These are phyloP conservation scores for Plasmopara muralis DNA, from an alignment of 352 stramenopile genomes.

Conservation along the genomic window DNA sequence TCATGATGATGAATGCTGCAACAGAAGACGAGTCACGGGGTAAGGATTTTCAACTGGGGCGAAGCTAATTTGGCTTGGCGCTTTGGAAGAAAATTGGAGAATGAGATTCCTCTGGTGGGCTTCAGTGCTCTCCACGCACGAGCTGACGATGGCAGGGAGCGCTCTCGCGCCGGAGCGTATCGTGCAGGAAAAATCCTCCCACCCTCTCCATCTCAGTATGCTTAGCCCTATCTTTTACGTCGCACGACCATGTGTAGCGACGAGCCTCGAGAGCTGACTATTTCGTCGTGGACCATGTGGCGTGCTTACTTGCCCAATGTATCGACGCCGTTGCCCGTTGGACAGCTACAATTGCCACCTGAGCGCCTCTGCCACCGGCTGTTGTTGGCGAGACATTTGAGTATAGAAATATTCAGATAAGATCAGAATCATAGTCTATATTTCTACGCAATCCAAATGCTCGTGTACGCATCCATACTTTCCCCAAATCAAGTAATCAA, in stretches of 20 bases:
- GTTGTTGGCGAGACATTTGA: not conserved
- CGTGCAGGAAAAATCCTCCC: constrained; percentile 5
- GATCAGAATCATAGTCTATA: not conserved
- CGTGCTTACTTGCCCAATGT: not conserved
- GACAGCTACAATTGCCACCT: constrained; percentile 11
- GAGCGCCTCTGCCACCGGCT: constrained; percentile 7
- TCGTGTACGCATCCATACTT: not conserved
- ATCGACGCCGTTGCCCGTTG: constrained; percentile 8
- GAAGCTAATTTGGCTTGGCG: constrained; percentile 14
- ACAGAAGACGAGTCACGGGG: constrained; percentile 12
- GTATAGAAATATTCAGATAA: not conserved
- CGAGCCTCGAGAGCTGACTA: constrained; percentile 15
- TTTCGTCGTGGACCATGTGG: constrained; percentile 1
- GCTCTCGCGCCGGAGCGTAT: constrained; percentile 18
- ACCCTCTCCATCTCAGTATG: constrained; percentile 15
- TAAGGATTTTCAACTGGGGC: constrained; percentile 21
- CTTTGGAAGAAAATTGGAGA: constrained; percentile 27
- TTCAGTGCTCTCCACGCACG: constrained; percentile 1
- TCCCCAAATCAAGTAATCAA: not conserved
- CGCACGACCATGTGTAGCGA: constrained; percentile 18
- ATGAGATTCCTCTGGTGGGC: constrained; percentile 11
- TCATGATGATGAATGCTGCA: constrained; percentile 21
- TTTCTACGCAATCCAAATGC: not conserved
- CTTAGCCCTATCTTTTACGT: constrained; percentile 11
- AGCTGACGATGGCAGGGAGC: constrained; percentile 19